Evolutionary conservation across 2,329 filamentous ascomycete species (phyloP).

Genomic region (Fusarium foetens): DNA sequence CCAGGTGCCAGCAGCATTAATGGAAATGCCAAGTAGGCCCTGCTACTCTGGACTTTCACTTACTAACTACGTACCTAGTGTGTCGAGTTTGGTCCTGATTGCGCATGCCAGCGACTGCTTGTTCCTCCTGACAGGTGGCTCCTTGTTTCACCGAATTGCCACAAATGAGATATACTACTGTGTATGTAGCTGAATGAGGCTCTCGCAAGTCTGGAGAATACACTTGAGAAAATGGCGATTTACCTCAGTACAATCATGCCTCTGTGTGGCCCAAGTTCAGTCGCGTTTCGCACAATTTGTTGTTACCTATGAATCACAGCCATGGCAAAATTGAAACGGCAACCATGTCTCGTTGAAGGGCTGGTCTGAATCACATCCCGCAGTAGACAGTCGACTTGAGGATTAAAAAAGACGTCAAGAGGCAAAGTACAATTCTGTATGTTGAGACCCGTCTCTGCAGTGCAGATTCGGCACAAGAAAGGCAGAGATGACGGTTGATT

Average conservation of each 20-base stretch:
- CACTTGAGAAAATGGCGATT: background rate
- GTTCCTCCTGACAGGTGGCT: conserved; percentile 1
- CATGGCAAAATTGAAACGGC: conserved; percentile 31
- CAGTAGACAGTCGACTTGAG: conserved; percentile 30
- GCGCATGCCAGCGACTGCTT: conserved; percentile 24
- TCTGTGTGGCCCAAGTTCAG: background rate
- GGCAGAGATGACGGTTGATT: conserved; percentile 1
- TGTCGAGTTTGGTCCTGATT: conserved; percentile 3
- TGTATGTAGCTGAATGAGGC: conserved; percentile 24
- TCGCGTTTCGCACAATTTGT: conserved; percentile 3
- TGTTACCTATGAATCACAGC: conserved; percentile 7
- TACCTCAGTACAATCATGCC: background rate
- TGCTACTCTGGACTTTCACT: conserved; percentile 10
- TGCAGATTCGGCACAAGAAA: conserved; percentile 8
- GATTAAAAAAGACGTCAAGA: conserved; percentile 16
- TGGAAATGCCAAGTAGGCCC: conserved; percentile 6
- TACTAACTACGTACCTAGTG: background rate
- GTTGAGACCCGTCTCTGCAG: background rate
- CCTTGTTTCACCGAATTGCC: conserved; percentile 10
- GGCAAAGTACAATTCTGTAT: conserved; percentile 5
- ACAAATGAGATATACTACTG: background rate
- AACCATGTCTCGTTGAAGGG: conserved; percentile 33
- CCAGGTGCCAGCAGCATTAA: conserved; percentile 15
- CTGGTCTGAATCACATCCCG: conserved; percentile 22
- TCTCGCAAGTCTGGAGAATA: conserved; percentile 2